Conservation (phyloP, 768 basidiomycete species). For the Amanita muscaria region DNA sequence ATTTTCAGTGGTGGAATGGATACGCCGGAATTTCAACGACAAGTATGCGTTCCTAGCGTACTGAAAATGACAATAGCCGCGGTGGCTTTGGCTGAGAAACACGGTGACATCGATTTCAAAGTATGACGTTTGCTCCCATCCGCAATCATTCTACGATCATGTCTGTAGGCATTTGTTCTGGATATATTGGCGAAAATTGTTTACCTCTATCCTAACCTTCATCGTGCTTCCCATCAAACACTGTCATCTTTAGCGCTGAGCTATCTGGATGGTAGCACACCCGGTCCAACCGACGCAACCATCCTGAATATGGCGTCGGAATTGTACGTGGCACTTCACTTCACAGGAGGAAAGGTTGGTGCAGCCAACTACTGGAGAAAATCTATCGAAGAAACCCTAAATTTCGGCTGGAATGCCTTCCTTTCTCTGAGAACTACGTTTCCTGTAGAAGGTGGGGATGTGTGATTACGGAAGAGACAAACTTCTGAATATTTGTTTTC, state of each 20-base stretch:
- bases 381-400: conserved; percentile 59
- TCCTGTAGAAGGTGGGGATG: conserved; percentile 31
- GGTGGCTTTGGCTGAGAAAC: conserved; percentile 45
- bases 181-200: conserved; percentile 48
- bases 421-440: conserved; percentile 52
- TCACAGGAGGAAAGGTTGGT: conserved; percentile 74
- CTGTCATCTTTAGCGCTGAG: conserved; percentile 47
- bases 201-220: conserved; percentile 57
- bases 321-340: conserved; percentile 55
- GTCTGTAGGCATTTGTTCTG: conserved; percentile 32
- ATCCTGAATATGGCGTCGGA: conserved; percentile 41
- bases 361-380: conserved; percentile 67
- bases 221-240: conserved; percentile 43
- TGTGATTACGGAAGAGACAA: not conserved
- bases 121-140: conserved; percentile 26
- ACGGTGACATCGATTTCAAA: conserved; percentile 41
- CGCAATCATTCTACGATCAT: not conserved
- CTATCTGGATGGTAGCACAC: conserved; percentile 46
- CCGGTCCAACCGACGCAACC: conserved; percentile 28
- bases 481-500: not conserved
- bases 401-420: conserved; percentile 59
- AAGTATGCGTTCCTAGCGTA: conserved; percentile 62
- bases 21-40: conserved; percentile 75
- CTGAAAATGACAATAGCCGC: conserved; percentile 61
- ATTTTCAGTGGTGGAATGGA: conserved; percentile 54